Base-by-base conservation (phyloP, 257 asterid genomes). In the Solanum rostratum region DNA sequence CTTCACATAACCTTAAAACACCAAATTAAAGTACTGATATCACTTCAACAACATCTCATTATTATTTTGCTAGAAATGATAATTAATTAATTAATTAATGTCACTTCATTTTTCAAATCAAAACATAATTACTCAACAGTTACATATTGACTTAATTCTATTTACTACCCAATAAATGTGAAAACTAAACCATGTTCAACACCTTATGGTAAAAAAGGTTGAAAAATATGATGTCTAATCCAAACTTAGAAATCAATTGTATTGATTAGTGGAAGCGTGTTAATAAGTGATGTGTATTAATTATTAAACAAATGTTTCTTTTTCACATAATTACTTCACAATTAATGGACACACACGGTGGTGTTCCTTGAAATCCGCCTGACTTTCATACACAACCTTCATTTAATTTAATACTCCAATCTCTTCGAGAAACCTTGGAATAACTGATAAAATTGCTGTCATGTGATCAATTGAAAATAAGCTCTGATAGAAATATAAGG, bases 181-280 rank as follows among this genome's bases (percentile, higher is more conserved):
- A 46, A 22, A 76, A 76, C 82, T 49, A 76, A 49, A 46, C 9
- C 62, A 76, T 24, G 82, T 76, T 74, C 62, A 76, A 49, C 24
- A 16, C 43, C 43, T 46, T 46, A 18, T 24, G 62, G 62, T 76
- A 68, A 33, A 68, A 12, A 15, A 60, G 49, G 78, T 68, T 68
- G 78, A 68, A 68, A 33, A 49, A 41, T 10, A 78, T 78, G 82
- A 78, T 78, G 41, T 12, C 33, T 65, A 39, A 63, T 81, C 84
- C 71, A 81, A 81, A 74, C 43, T 30, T 80, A 80, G 3, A 80
- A 80, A 80, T 27, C 37, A 53, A 30, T 24, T 62, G 20, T 29
- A n/a, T 71, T 20, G n/a, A 71, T 50, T 43, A 81, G 84, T 82
- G 84, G 78, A 82, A 82, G 60, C 84, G 49, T 24, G 84, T 81